Conservation (phyloP, 225 moss, liverwort and hornwort species). For the Straminergon stramineum region DNA sequence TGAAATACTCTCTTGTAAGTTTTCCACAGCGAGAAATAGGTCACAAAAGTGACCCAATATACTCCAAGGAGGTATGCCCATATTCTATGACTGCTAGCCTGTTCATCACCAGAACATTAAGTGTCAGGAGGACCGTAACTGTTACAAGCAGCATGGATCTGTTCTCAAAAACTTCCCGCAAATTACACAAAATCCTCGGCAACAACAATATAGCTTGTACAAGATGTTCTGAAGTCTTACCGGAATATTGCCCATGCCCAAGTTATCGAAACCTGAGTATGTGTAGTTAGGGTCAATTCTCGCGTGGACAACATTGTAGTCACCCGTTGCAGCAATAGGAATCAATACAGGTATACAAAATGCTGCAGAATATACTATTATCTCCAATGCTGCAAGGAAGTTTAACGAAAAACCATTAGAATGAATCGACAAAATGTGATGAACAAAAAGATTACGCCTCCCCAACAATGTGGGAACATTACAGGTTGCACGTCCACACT, state of each 20-base stretch:
- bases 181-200: too few species aligned
- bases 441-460: neutral
- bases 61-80: slow-evolving; percentile 68
- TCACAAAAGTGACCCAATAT: slow-evolving; percentile 59
- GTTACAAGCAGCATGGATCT: neutral
- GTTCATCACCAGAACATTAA: neutral
- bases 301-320: slow-evolving; percentile 1
- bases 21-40: slow-evolving; percentile 39
- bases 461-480: neutral
- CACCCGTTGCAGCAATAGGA: slow-evolving; percentile 53
- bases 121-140: neutral
- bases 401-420: neutral
- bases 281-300: neutral
- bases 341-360: slow-evolving; percentile 51
- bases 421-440: neutral
- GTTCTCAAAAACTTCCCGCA: neutral
- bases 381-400: slow-evolving; percentile 58
- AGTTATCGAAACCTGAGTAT: slow-evolving; percentile 42
- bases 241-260: slow-evolving; percentile 78
- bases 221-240: slow-evolving; percentile 2
- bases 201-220: neutral
- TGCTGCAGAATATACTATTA: slow-evolving; percentile 34
- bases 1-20: slow-evolving; percentile 50
- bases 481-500: neutral
- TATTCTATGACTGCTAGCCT: slow-evolving; percentile 40